These are phyloP conservation scores for Scheffersomyces stipitis DNA, from an alignment of 805 yeast species.

Conservation along the genomic window DNA sequence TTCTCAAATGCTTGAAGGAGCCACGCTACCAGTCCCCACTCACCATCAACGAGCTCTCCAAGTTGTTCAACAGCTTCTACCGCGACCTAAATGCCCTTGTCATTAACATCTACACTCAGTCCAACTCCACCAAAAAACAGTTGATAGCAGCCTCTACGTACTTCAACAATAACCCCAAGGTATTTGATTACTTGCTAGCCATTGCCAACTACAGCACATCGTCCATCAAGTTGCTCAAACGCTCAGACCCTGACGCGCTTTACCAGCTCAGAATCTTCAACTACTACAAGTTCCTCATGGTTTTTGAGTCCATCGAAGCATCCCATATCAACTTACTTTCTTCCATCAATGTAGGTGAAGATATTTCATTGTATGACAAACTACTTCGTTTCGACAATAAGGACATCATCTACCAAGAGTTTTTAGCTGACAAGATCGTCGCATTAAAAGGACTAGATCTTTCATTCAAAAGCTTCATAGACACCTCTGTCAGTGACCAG, in stretches of 20 bases:
- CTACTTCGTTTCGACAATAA: constrained; percentile 38
- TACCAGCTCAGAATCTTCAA: constrained; percentile 41
- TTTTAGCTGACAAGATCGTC: constrained; percentile 32
- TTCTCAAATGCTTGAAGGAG: constrained; percentile 38
- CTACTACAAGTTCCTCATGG: constrained; percentile 38
- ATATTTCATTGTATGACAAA: constrained; percentile 35
- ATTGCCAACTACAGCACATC: constrained; percentile 40
- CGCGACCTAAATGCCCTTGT: constrained; percentile 37
- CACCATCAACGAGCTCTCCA: constrained; percentile 32
- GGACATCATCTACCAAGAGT: constrained; percentile 36
- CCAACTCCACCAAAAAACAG: constrained; percentile 39
- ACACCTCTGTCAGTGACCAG: constrained; percentile 10
- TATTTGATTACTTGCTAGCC: constrained; percentile 41
- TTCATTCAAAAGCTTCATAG: constrained; percentile 31
- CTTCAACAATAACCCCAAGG: constrained; percentile 28
- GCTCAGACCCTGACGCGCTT: constrained; percentile 38
- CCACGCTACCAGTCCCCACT: constrained; percentile 45
- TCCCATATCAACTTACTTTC: constrained; percentile 33
- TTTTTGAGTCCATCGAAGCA: constrained; percentile 30
- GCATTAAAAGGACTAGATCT: constrained; percentile 24
- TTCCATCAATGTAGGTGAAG: constrained; percentile 25
- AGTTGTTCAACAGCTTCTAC: constrained; percentile 34
- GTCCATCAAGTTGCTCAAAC: constrained; percentile 34
- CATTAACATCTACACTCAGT: constrained; percentile 34
- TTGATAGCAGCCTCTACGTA: constrained; percentile 29